Conservation (phyloP, 441 rosid species). For the Mallotus japonicus region DNA sequence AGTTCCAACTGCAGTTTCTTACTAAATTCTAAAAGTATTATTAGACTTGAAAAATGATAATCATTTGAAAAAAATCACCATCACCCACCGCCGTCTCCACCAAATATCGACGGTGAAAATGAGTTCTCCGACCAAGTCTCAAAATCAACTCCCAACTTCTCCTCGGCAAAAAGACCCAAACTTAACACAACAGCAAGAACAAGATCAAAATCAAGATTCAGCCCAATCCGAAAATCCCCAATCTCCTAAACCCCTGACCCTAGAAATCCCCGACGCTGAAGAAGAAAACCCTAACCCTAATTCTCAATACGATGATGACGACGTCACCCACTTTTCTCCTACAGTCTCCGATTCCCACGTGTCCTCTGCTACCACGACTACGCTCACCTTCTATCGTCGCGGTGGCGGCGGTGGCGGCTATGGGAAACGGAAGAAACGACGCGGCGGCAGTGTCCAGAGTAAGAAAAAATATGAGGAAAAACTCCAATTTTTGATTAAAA, state of each 20-base stretch:
- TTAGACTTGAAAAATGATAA: background rate
- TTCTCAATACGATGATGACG: slow-evolving; percentile 34
- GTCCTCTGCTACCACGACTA: slow-evolving; percentile 14
- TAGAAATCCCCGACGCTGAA: slow-evolving; percentile 24
- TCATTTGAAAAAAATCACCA: background rate
- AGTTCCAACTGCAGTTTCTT: background rate
- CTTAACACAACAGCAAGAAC: slow-evolving; percentile 7
- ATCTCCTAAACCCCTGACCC: slow-evolving; percentile 26
- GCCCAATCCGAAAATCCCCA: slow-evolving; percentile 21
- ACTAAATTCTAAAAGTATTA: background rate
- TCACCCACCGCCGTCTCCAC: background rate
- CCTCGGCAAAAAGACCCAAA: background rate
- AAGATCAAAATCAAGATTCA: background rate
- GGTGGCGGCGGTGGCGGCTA: slow-evolving; percentile 42
- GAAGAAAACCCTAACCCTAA: slow-evolving; percentile 8
- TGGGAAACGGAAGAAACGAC: slow-evolving; percentile 40
- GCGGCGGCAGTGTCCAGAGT: slow-evolving; percentile 30
- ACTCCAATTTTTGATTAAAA: slow-evolving; percentile 42
- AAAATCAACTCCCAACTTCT: slow-evolving; percentile 3
- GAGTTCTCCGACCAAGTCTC: slow-evolving; percentile 14
- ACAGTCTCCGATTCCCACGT: slow-evolving; percentile 21
- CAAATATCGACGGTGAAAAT: background rate
- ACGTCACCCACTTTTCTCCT: slow-evolving; percentile 20
- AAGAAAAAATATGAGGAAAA: slow-evolving; percentile 46
- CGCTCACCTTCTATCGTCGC: background rate